Percentiles rank a stretch among this genome's conserved stretches.
These are phyloP conservation scores for Plasmodium fragile DNA, from an alignment of 169 alveolate genomes.

Conservation along the genomic window DNA sequence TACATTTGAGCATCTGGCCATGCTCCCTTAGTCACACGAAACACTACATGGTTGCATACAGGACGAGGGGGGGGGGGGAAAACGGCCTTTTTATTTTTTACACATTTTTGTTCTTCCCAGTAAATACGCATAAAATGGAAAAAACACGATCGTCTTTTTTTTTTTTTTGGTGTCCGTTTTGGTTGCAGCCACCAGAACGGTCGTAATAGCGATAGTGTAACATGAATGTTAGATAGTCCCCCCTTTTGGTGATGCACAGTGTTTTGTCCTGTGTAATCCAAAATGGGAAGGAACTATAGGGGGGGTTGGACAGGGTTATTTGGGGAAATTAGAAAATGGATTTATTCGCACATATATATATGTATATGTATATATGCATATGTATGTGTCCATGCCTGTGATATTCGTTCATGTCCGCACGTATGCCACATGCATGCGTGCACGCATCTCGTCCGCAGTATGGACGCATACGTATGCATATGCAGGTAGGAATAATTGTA, in stretches of 20 bases:
- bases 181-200: background rate
- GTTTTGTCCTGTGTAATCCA: background rate
- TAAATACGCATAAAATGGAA: background rate
- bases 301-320: background rate
- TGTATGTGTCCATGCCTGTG: background rate
- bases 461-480: background rate
- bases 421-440: background rate
- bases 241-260: background rate
- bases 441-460: background rate
- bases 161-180: background rate
- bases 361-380: background rate
- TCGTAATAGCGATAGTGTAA: background rate
- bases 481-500: background rate
- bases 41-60: background rate
- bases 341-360: background rate
- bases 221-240: background rate
- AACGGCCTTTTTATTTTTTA: background rate
- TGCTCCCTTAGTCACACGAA: background rate
- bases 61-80: background rate
- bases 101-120: background rate
- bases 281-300: background rate
- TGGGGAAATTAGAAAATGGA: background rate
- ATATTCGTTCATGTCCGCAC: background rate
- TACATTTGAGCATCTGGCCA: background rate
- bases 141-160: background rate